These are phyloP conservation scores for Boletus reticuloceps DNA, from an alignment of 768 basidiomycete species.

Conservation along the genomic window DNA sequence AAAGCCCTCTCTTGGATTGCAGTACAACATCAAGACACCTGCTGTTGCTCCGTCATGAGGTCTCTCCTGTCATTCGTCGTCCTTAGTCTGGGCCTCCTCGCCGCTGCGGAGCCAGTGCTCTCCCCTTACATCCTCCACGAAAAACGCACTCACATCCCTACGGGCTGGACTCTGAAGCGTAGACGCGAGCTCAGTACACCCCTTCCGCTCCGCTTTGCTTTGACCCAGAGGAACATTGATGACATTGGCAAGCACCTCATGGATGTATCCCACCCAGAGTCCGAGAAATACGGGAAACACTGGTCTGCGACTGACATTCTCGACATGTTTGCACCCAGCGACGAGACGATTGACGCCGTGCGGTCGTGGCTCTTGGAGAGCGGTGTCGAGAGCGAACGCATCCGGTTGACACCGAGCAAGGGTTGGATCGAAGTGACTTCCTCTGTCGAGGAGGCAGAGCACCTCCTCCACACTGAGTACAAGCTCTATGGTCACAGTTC, in stretches of 20 bases:
- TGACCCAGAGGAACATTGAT: conserved; percentile 16
- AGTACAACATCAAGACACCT: background rate
- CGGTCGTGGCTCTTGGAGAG: conserved; percentile 22
- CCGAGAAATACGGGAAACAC: conserved; percentile 32
- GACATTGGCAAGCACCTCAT: conserved; percentile 26
- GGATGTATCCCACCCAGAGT: conserved; percentile 36
- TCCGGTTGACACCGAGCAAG: conserved; percentile 14
- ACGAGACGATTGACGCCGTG: conserved; percentile 22
- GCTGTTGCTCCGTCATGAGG: conserved; percentile 7
- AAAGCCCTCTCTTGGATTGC: conserved; percentile 1
- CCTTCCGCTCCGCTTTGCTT: conserved; percentile 31
- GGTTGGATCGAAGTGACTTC: conserved; percentile 29
- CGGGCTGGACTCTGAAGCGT: conserved; percentile 37
- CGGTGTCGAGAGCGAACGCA: conserved; percentile 23
- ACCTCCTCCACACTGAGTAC: conserved; percentile 32
- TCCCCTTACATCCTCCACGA: conserved; percentile 37
- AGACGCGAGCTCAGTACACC: conserved; percentile 31
- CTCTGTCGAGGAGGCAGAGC: conserved; percentile 33
- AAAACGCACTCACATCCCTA: conserved; percentile 30
- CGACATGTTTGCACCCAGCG: conserved; percentile 19
- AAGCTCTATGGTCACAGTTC: conserved; percentile 24
- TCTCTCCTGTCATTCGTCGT: conserved; percentile 15
- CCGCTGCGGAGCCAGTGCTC: conserved; percentile 8
- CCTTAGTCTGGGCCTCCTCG: background rate
- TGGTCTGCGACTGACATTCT: conserved; percentile 29